Evolutionary conservation across 1,139 yeast species (phyloP).

Genomic region (Blastobotrys indianensis): DNA sequence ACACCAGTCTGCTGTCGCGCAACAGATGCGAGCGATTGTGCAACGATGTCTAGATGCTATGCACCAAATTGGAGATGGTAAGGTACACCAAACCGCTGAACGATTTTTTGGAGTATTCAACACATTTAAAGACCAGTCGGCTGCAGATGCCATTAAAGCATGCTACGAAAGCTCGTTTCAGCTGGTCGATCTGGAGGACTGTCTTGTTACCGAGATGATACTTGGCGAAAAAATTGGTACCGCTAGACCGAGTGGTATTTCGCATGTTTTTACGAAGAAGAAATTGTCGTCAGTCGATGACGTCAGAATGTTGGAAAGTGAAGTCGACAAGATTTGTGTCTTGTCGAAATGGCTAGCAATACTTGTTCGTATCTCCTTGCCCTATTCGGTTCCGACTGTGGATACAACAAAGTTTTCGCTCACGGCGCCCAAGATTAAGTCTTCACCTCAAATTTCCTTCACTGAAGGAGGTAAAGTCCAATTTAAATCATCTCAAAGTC

Average conservation of each 20-base stretch:
- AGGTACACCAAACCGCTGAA: neutral
- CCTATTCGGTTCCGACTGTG: neutral
- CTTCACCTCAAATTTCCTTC: neutral
- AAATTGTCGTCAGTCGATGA: neutral
- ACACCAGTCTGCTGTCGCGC: too few relatives aligned
- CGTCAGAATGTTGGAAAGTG: neutral
- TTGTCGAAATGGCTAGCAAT: neutral
- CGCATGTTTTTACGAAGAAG: neutral
- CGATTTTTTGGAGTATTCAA: neutral
- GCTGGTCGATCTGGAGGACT: neutral
- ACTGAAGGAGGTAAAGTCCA: neutral
- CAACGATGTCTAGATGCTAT: too few relatives aligned
- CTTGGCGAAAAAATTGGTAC: neutral
- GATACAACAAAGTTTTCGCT: neutral
- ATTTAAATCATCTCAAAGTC: neutral
- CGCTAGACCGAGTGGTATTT: neutral
- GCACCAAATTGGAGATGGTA: neutral
- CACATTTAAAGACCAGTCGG: neutral
- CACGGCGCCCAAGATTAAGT: neutral
- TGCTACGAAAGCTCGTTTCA: neutral
- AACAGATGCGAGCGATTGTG: too few relatives aligned
- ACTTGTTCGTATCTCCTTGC: slow-evolving; percentile 1
- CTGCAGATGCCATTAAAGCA: neutral
- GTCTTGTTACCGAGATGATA: neutral
- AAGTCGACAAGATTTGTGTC: neutral